These are phyloP conservation scores for Dendrocalamus sinicus DNA, from an alignment of 176 grass and related monocot species.

Conservation along the genomic window DNA sequence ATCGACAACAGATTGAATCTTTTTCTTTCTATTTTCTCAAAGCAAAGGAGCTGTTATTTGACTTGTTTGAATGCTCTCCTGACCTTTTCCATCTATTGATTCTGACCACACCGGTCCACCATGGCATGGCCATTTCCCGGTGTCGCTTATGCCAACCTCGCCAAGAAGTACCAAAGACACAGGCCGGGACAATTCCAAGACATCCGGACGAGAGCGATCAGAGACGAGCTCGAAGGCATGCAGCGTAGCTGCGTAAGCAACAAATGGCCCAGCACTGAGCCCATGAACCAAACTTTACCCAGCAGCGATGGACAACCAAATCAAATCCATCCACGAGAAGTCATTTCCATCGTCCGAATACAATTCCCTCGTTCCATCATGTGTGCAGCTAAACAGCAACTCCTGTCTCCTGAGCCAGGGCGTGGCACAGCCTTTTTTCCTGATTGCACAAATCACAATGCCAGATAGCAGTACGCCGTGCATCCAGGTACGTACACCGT, in stretches of 20 bases:
- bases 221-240: neutral
- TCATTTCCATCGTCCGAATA: slow-evolving; percentile 1
- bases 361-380: neutral
- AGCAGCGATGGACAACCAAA: neutral
- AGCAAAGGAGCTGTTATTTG: neutral
- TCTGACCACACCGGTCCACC: neutral
- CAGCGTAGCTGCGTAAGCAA: slow-evolving; percentile 2
- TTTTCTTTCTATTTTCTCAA: neutral
- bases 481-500: neutral
- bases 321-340: neutral
- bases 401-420: neutral
- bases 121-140: slow-evolving; percentile 25
- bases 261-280: slow-evolving; percentile 36
- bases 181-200: neutral
- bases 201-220: slow-evolving; percentile 10
- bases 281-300: slow-evolving; percentile 31
- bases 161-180: neutral
- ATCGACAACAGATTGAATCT: neutral
- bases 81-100: neutral
- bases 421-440: neutral
- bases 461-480: slow-evolving; percentile 1
- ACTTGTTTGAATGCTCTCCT: neutral
- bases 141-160: slow-evolving; percentile 26
- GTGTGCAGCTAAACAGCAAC: slow-evolving; percentile 19
- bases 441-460: neutral